Base-by-base conservation (phyloP, 2,329 filamentous ascomycete species). In the Botrytis deweyae region DNA sequence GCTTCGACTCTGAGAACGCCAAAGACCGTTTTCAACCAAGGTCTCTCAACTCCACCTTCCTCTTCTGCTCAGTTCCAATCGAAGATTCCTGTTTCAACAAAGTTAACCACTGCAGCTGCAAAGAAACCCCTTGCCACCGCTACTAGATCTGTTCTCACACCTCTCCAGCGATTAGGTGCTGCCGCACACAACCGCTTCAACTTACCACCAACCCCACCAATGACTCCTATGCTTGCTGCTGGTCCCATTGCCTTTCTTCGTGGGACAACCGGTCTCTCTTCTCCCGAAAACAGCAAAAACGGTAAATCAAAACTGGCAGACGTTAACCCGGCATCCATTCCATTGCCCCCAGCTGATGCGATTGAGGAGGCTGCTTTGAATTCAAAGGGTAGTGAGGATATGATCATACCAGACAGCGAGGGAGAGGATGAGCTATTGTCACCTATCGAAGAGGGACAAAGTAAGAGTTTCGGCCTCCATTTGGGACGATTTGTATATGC, bases 361-460 rank as follows among this genome's bases (percentile, higher is more conserved):
- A 70, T 46, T 4, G 77, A 80, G 72, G 79, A 72, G 46, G 73
- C 74, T 8, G 72, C 76, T 49, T 68, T 79, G 52, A 73, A 71
- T 62, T 62, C 80, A 12, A 78, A 81, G 63, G 87, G 87, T 3
- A 88, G 87, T 74, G 87, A 88, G 76, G 87, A 88, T 76, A 77
- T 84, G 55, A 84, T 88, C 33, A 79, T 87, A 58, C 85, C 85
- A 33, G 83, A 85, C 73, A 87, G 85, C 68, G 86, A 88, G 61
- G 85, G 75, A 59, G 80, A 81, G 12, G 79, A 79, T n/a, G 79
- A 80, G 22, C 61, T 72, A 18, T 69, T 80, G 1, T 79, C 77
- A 16, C 77, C 77, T 61, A 52, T 63, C 46, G 69, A 63, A 36
- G 63, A 61, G 10, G 40, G 46, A 25, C 33, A 52, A 52, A 65